Percentiles rank a stretch among this genome's conserved stretches.
These are phyloP conservation scores for Trichosporon ovoides DNA, from an alignment of 1,284 basidiomycete species.

Conservation along the genomic window DNA sequence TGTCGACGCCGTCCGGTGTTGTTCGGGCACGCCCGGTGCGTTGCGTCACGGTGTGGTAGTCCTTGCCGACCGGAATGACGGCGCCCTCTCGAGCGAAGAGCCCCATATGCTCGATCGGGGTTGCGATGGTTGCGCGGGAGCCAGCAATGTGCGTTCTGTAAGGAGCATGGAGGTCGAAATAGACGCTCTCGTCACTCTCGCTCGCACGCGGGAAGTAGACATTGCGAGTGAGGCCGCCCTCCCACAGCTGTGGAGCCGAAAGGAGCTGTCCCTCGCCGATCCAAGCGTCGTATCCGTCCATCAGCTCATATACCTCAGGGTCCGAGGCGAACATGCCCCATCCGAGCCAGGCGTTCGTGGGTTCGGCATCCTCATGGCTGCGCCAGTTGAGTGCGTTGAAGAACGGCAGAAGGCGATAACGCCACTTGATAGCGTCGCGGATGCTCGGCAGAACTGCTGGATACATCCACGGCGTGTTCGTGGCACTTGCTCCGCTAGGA, in stretches of 20 bases:
- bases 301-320: slow-evolving; percentile 41
- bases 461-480: slow-evolving; percentile 52
- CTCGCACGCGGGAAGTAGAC: slow-evolving; percentile 49
- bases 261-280: slow-evolving; percentile 48
- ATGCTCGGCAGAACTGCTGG: slow-evolving; percentile 49
- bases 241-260: slow-evolving; percentile 43
- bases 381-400: slow-evolving; percentile 50
- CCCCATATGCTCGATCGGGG: slow-evolving; percentile 48
- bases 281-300: slow-evolving; percentile 51
- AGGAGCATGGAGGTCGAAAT: slow-evolving; percentile 38
- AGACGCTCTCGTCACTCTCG: slow-evolving; percentile 27
- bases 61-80: slow-evolving; percentile 49
- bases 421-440: slow-evolving; percentile 47
- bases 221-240: slow-evolving; percentile 36
- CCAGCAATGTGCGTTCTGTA: slow-evolving; percentile 30
- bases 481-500: slow-evolving; percentile 39
- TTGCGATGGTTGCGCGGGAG: slow-evolving; percentile 35
- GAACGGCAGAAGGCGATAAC: slow-evolving; percentile 48
- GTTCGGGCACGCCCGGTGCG: slow-evolving; percentile 35
- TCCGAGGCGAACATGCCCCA: slow-evolving; percentile 49
- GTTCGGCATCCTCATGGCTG: slow-evolving; percentile 42
- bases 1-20: slow-evolving; percentile 46
- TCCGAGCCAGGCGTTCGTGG: slow-evolving; percentile 49
- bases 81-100: slow-evolving; percentile 48
- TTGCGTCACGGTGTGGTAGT: slow-evolving; percentile 46